Conservation (phyloP, 371 early-diverging fungal genomes). For the Mucor sp. region DNA sequence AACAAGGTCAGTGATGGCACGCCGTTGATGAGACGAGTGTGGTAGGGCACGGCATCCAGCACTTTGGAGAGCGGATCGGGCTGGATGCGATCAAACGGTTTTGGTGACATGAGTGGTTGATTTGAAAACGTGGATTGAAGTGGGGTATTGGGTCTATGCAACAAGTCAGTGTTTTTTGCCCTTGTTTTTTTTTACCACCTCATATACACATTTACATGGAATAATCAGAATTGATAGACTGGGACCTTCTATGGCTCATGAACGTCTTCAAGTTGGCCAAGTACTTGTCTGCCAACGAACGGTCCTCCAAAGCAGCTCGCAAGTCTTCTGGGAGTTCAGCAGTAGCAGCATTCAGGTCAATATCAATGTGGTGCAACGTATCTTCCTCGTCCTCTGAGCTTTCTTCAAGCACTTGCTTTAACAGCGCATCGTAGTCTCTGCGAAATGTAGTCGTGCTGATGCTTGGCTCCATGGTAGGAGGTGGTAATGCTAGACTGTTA, state of each 20-base stretch:
- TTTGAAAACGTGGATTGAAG: conserved; percentile 37
- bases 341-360: conserved; percentile 47
- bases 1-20: conserved; percentile 55
- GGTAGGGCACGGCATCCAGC: conserved; percentile 44
- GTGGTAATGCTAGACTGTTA: not conserved
- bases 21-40: conserved; percentile 59
- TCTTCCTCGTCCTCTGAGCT: conserved; percentile 46
- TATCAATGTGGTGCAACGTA: conserved; percentile 29
- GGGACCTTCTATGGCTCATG: conserved; percentile 50
- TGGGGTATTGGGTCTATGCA: conserved; percentile 42
- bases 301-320: conserved; percentile 57
- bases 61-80: conserved; percentile 42
- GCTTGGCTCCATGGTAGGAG: conserved; percentile 37
- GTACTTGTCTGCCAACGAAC: conserved; percentile 50
- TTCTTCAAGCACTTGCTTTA: conserved; percentile 65
- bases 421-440: conserved; percentile 57
- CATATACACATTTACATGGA: conserved; percentile 38
- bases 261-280: conserved; percentile 50
- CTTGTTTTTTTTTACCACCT: not conserved
- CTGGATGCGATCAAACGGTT: conserved; percentile 30
- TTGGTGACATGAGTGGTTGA: conserved; percentile 33
- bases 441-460: conserved; percentile 48
- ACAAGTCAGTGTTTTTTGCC: not conserved
- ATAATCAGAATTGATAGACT: conserved; percentile 46
- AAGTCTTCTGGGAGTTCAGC: conserved; percentile 55